Base-by-base conservation (phyloP, 495 filamentous ascomycete genomes). In the Cudoniella acicularis region DNA sequence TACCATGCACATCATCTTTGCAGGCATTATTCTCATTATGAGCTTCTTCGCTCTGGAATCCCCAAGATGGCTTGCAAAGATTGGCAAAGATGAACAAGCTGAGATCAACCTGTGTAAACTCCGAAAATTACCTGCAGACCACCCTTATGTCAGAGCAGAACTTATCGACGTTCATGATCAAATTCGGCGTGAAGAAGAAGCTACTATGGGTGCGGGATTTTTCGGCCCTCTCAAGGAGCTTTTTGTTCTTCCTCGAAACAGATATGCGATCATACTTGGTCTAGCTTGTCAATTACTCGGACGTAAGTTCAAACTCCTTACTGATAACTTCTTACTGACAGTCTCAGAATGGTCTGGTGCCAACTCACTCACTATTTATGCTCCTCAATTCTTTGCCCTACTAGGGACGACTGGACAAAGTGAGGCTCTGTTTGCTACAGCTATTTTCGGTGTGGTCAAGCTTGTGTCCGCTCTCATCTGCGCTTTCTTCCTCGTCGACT, bases 1-100 rank as follows among this genome's bases (percentile, higher is more conserved):
- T 2, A 83, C 80, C 59, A 69, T 89, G 21, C 87, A 91, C 57
- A 80, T 91, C 70, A 87, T 89, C 25, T 90, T 90, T 63, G 84
- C 87, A 3, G 78, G 82, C 0, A 69, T 90, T 20, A 86, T 90
- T 66, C 78, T 87, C 62, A 54, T 80, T 52, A 75, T 88, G 26
- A 82, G 82, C 2, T 83, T 90, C 67, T 73, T 87, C 51, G 52
- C 69, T 13, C 54, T 62, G 20, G 83, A 86, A 57, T 81, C 79
- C 4, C 83, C 84, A 0, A 76, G 84, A 24, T 87, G 83, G 83
- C 71, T 87, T 24, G 73, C 83, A 22, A 74, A 75, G 43, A 66
- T 73, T 24, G 75, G 77, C 10, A 69, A 71, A 46, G 55, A 73
- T 17, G 79, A 79, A 6, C 67, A 81, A 51, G 83, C 80, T 17